phyloP scores from a whole-genome alignment of 352 stramenopile species.

The Globisporangium apiculatum region DNA sequence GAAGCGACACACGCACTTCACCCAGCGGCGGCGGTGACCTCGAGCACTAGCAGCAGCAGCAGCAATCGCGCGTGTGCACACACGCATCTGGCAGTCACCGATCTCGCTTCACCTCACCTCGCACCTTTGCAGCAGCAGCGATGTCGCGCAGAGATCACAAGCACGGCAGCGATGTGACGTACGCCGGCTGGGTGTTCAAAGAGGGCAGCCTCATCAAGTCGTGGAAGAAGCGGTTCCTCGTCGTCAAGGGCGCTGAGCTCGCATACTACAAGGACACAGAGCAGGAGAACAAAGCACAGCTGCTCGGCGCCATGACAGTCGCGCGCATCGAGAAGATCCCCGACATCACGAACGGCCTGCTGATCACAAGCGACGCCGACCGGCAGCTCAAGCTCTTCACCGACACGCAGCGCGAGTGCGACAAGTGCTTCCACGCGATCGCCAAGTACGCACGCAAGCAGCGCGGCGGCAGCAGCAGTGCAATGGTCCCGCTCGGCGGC shows the following conservation, averaged over 20 bases:
- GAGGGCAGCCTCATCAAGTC: constrained; percentile 71
- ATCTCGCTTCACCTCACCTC: no score
- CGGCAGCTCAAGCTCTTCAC: constrained; percentile 78
- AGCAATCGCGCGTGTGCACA: no score
- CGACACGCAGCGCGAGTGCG: constrained; percentile 58
- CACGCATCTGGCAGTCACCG: no score
- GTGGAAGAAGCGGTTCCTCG: constrained; percentile 83
- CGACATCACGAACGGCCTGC: constrained; percentile 70
- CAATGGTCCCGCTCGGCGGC: neutral
- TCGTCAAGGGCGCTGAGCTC: constrained; percentile 65
- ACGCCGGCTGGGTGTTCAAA: constrained; percentile 74
- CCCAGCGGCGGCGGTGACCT: no score
- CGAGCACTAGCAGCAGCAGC: no score
- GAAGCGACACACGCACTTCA: no score
- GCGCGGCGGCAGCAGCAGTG: constrained; percentile 7
- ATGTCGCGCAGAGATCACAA: neutral
- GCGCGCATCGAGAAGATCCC: constrained; percentile 50
- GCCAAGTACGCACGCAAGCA: constrained; percentile 36
- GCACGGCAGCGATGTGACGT: constrained; percentile 44
- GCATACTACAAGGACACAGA: constrained; percentile 80
- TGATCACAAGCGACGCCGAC: constrained; percentile 55
- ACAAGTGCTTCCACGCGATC: constrained; percentile 70
- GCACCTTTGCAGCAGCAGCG: neutral
- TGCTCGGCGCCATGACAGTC: constrained; percentile 64
- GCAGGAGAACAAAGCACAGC: constrained; percentile 53